A percentile compares a stretch with the other conserved stretches of the same genome.
Evolutionary conservation across 495 filamentous ascomycete species (phyloP).

Genomic region (Bacidia rubella): DNA sequence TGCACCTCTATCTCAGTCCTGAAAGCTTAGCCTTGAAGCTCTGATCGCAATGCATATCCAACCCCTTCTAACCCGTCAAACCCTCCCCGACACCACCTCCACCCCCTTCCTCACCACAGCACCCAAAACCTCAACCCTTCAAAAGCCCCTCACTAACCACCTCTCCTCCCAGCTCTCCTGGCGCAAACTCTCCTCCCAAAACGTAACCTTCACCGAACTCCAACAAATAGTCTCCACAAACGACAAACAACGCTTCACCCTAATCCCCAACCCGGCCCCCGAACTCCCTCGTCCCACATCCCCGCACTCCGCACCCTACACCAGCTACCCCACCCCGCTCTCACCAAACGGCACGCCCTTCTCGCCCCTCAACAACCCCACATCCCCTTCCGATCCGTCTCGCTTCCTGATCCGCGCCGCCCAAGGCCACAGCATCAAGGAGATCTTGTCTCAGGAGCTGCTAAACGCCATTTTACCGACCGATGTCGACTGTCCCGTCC

Average conservation of each 20-base stretch:
- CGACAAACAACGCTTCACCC: constrained; percentile 81
- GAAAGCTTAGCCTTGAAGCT: too few relatives aligned
- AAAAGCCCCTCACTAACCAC: too few relatives aligned
- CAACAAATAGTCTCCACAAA: constrained; percentile 52
- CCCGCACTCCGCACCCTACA: neutral
- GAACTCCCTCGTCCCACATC: constrained; percentile 47
- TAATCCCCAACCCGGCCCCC: constrained; percentile 21
- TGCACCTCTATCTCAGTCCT: too few relatives aligned
- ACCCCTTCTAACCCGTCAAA: too few relatives aligned
- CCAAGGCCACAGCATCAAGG: constrained; percentile 64
- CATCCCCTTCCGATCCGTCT: constrained; percentile 26
- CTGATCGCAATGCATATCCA: too few relatives aligned
- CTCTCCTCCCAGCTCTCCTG: constrained; percentile 65
- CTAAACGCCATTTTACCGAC: constrained; percentile 48
- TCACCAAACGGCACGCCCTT: neutral
- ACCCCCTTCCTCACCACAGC: too few relatives aligned
- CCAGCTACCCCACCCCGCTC: too few relatives aligned
- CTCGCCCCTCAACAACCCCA: constrained; percentile 5
- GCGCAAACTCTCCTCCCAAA: constrained; percentile 51
- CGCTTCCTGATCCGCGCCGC: constrained; percentile 85
- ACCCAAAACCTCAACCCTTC: too few relatives aligned
- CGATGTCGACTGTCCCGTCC: constrained; percentile 18
- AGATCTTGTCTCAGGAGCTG: constrained; percentile 52
- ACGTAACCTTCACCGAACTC: constrained; percentile 64
- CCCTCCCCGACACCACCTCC: too few relatives aligned